Conservation (phyloP, 257 asterid genomes). For the Scutellaria barbata region DNA sequence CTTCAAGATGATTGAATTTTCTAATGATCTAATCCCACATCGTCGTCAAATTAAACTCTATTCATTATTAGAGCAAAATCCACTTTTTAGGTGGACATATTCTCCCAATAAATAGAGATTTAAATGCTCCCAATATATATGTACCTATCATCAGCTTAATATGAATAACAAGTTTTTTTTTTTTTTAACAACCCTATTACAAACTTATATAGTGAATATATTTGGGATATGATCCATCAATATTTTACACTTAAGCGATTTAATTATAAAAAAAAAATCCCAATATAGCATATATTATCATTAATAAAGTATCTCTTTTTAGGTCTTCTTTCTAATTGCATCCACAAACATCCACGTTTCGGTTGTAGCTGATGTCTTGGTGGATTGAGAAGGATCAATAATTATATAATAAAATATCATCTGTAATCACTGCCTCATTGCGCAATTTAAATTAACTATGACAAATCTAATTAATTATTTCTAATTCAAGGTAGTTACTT, state of each 20-base stretch:
- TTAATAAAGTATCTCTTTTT: constrained; percentile 8
- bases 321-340: constrained; percentile 3
- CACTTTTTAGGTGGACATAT: too few species aligned
- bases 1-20: too few species aligned
- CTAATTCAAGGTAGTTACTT: too few species aligned
- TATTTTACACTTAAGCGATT: neutral
- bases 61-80: too few species aligned
- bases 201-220: too few species aligned
- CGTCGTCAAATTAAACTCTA: too few species aligned
- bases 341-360: constrained; percentile 31
- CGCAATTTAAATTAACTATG: neutral
- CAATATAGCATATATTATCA: constrained; percentile 14
- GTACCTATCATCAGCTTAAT: too few species aligned
- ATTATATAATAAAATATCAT: neutral
- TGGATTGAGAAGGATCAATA: constrained; percentile 31
- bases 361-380: constrained; percentile 3
- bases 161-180: too few species aligned
- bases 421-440: neutral
- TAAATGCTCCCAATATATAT: neutral
- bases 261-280: neutral
- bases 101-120: too few species aligned
- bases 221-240: neutral
- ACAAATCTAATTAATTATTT: neutral
- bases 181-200: too few species aligned
- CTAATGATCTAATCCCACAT: too few species aligned